phyloP scores from a whole-genome alignment of 306 rosid species.

The Casuarina equisetifolia region DNA sequence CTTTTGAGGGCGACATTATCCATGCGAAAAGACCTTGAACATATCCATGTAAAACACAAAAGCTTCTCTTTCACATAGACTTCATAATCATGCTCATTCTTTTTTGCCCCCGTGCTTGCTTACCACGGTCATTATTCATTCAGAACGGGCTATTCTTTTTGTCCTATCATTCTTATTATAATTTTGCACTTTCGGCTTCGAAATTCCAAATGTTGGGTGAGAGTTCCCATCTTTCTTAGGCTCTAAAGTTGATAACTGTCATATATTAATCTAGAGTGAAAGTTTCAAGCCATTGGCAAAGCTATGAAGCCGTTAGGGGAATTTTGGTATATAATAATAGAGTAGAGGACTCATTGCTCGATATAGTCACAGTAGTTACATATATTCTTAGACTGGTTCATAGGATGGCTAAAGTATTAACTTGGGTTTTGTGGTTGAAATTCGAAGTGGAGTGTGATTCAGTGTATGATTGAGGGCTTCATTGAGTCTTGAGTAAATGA shows the following conservation, averaged over 20 bases:
- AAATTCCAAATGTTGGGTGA: conserved; percentile 46
- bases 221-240: conserved; percentile 18
- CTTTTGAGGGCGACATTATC: conserved; percentile 36
- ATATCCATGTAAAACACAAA: conserved; percentile 29
- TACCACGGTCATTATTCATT: conserved; percentile 31
- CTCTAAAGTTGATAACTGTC: conserved; percentile 23
- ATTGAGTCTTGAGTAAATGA: neutral
- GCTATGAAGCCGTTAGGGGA: conserved; percentile 32
- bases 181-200: conserved; percentile 40
- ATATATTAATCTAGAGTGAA: neutral
- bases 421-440: neutral
- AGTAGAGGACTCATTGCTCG: conserved; percentile 45
- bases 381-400: neutral
- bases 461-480: neutral
- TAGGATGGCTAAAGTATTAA: neutral
- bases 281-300: conserved; percentile 26
- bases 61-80: conserved; percentile 18
- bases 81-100: conserved; percentile 32
- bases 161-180: conserved; percentile 31
- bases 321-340: conserved; percentile 15
- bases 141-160: conserved; percentile 33
- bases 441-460: neutral
- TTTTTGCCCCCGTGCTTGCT: conserved; percentile 54
- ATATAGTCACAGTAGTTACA: conserved; percentile 17
- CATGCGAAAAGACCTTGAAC: conserved; percentile 21